A percentile compares a stretch with the other conserved stretches of the same genome.
Evolutionary conservation across 768 basidiomycete genomes (phyloP).

Genomic region (Paxillus rubicundulus): DNA sequence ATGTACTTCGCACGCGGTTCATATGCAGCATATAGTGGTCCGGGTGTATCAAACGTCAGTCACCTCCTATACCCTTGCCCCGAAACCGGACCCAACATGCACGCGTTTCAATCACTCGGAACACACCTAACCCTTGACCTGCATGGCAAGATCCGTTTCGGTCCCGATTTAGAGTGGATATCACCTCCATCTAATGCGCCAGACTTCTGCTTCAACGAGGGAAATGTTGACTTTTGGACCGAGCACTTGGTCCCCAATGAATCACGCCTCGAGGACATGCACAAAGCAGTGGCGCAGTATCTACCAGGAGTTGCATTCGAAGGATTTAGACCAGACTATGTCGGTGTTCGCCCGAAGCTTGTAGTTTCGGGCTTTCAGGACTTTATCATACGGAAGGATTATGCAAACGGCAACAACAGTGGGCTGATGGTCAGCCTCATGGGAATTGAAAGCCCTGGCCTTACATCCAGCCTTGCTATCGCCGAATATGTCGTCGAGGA

Average conservation of each 20-base stretch:
- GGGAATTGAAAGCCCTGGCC: constrained; percentile 90
- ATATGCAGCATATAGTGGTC: constrained; percentile 85
- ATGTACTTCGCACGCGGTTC: constrained; percentile 83
- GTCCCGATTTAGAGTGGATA: constrained; percentile 91
- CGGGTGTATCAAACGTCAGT: constrained; percentile 61
- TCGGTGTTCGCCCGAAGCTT: constrained; percentile 87
- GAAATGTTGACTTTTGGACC: constrained; percentile 75
- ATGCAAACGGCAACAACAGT: constrained; percentile 39
- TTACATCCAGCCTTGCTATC: constrained; percentile 85
- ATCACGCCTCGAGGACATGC: constrained; percentile 60
- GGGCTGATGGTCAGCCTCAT: constrained; percentile 72
- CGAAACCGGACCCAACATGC: constrained; percentile 50
- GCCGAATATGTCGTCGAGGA: constrained; percentile 78
- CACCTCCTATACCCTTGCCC: constrained; percentile 94
- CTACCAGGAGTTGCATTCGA: constrained; percentile 59
- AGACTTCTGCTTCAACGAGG: constrained; percentile 33
- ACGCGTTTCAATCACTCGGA: constrained; percentile 81
- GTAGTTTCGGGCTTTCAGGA: constrained; percentile 82
- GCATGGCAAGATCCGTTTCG: constrained; percentile 82
- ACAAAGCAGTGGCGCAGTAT: constrained; percentile 69
- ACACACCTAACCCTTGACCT: constrained; percentile 91
- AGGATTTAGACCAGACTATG: constrained; percentile 77
- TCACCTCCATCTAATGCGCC: constrained; percentile 41
- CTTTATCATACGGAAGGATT: constrained; percentile 70
- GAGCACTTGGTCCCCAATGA: constrained; percentile 62